Conservation (phyloP, 306 rosid species). For the Senna tora region DNA sequence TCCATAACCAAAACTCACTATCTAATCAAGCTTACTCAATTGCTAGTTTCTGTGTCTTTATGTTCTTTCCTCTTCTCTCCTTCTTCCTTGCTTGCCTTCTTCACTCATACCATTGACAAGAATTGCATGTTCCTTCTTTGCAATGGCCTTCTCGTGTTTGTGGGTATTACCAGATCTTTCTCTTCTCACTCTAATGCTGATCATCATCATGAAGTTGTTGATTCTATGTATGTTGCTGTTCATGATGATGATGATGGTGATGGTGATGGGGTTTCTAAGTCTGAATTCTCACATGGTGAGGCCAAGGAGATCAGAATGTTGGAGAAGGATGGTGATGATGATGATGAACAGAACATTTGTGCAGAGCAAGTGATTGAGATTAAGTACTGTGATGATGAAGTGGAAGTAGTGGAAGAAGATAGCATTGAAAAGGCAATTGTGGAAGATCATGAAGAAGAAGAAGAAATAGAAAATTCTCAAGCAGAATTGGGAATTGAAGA, state of each 20-base stretch:
- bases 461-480: constrained; percentile 19
- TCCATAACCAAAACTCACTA: constrained; percentile 41
- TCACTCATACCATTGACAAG: constrained; percentile 76
- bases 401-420: constrained; percentile 19
- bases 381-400: constrained; percentile 17
- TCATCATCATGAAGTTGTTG: constrained; percentile 34
- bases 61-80: constrained; percentile 58
- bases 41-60: constrained; percentile 59
- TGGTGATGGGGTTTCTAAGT: constrained; percentile 32
- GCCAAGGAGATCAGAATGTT: no score
- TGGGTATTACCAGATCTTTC: constrained; percentile 59
- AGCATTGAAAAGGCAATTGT: constrained; percentile 28
- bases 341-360: constrained; percentile 15
- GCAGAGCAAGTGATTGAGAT: constrained; percentile 40
- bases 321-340: no score
- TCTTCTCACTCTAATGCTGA: constrained; percentile 38
- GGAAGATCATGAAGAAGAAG: constrained; percentile 26
- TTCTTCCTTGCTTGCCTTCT: constrained; percentile 49
- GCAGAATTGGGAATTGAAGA: constrained; percentile 38
- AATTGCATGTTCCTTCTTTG: constrained; percentile 74
- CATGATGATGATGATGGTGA: no score
- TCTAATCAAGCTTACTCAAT: constrained; percentile 52
- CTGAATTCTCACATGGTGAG: constrained; percentile 35
- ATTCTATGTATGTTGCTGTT: constrained; percentile 16
- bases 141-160: constrained; percentile 78